phyloP scores from a whole-genome alignment of 2,329 filamentous ascomycete genomes.

The Atkinsonella texensis region DNA sequence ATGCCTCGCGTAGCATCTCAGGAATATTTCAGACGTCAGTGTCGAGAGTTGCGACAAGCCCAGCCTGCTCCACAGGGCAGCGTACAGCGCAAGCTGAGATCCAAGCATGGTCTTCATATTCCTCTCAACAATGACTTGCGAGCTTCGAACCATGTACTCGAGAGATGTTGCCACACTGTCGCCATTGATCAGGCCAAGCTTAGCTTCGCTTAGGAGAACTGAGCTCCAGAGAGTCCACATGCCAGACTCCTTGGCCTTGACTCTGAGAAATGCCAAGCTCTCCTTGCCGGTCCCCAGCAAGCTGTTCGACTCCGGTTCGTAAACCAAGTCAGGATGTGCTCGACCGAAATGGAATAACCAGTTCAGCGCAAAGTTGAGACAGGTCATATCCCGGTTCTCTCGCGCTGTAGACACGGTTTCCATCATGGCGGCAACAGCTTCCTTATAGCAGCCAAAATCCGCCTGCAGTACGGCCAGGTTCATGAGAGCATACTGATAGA shows the following conservation, averaged over 20 bases:
- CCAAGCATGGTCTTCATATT: conserved; percentile 63
- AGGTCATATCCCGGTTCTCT: conserved; percentile 84
- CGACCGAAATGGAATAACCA: conserved; percentile 96
- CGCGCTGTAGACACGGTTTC: conserved; percentile 91
- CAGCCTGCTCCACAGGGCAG: conserved; percentile 64
- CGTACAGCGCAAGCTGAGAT: conserved; percentile 58
- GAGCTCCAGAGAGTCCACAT: conserved; percentile 81
- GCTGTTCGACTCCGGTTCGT: conserved; percentile 55
- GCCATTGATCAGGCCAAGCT: conserved; percentile 62
- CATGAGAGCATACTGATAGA: conserved; percentile 90
- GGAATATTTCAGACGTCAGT: conserved; percentile 59
- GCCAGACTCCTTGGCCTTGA: conserved; percentile 73
- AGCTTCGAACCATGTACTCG: conserved; percentile 71
- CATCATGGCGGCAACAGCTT: conserved; percentile 88
- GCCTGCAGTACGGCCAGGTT: conserved; percentile 89
- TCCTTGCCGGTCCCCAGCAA: conserved; percentile 71
- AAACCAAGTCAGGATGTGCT: conserved; percentile 65
- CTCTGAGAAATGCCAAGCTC: conserved; percentile 69
- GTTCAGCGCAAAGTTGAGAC: conserved; percentile 87
- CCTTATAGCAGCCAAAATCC: conserved; percentile 83
- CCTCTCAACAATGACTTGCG: conserved; percentile 68
- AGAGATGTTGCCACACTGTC: conserved; percentile 51
- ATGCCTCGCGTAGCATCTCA: conserved; percentile 53
- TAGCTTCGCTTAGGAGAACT: conserved; percentile 75
- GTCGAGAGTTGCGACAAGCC: conserved; percentile 47